phyloP scores from a whole-genome alignment of 2,329 filamentous ascomycete genomes.

The Pseudogymnoascus pannorum region DNA sequence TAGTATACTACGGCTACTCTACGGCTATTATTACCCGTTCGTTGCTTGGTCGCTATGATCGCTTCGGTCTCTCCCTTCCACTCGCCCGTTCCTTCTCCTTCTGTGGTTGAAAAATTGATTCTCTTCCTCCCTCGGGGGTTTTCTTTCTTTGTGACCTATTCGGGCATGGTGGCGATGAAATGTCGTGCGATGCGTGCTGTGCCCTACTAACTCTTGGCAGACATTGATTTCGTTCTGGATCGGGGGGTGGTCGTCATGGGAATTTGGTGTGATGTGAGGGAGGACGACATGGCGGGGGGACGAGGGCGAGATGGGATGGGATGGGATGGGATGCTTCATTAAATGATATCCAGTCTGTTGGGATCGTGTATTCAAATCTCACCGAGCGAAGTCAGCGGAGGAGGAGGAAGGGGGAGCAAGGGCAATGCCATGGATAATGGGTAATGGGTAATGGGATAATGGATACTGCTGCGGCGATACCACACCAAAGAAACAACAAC shows the following conservation, averaged over 20 bases:
- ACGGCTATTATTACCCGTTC: background rate
- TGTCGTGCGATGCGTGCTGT: background rate
- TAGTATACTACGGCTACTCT: too few relatives aligned
- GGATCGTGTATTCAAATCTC: background rate
- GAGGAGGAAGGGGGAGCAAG: too few relatives aligned
- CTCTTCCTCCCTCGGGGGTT: too few relatives aligned
- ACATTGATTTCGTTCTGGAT: too few relatives aligned
- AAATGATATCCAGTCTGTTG: background rate
- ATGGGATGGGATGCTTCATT: too few relatives aligned
- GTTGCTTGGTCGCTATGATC: background rate
- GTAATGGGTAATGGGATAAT: too few relatives aligned
- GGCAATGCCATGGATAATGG: too few relatives aligned
- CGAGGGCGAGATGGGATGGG: background rate
- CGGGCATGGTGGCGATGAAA: background rate
- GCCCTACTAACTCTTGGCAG: too few relatives aligned
- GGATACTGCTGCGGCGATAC: too few relatives aligned
- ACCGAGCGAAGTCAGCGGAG: background rate
- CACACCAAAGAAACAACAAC: too few relatives aligned
- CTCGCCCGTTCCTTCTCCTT: background rate
- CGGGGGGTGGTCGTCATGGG: background rate
- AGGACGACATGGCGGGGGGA: background rate
- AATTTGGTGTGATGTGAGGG: background rate
- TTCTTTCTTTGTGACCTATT: background rate
- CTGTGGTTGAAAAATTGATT: too few relatives aligned
- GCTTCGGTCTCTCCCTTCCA: background rate